These are phyloP conservation scores for Licmophora abbreviata DNA, from an alignment of 108 stramenopile genomes.

Conservation along the genomic window DNA sequence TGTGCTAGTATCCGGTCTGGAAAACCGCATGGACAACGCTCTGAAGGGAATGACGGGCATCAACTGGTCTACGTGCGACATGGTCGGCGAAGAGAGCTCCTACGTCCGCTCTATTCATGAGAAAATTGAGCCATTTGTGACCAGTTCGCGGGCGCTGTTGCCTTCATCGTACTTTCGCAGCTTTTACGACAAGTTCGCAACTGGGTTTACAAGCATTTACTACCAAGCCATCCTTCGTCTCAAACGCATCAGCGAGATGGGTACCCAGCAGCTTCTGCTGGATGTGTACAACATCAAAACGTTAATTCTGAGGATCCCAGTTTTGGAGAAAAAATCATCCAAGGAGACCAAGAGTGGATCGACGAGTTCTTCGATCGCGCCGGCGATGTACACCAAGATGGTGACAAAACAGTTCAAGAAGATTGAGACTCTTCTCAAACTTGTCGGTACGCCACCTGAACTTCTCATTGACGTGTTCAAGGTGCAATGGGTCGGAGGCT, in stretches of 20 bases:
- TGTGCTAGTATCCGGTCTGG: slow-evolving; percentile 84
- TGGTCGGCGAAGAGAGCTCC: slow-evolving; percentile 88
- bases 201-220: slow-evolving; percentile 66
- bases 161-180: slow-evolving; percentile 80
- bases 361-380: slow-evolving; percentile 63
- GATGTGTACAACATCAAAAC: slow-evolving; percentile 96
- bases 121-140: slow-evolving; percentile 73
- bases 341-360: slow-evolving; percentile 24
- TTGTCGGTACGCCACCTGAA: slow-evolving; percentile 86
- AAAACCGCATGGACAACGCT: slow-evolving; percentile 65
- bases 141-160: slow-evolving; percentile 50
- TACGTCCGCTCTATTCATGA: slow-evolving; percentile 85
- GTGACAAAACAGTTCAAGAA: slow-evolving; percentile 88
- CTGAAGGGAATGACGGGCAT: slow-evolving; percentile 64
- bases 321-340: slow-evolving; percentile 39
- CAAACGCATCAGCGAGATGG: slow-evolving; percentile 87
- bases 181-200: slow-evolving; percentile 95
- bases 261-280: slow-evolving; percentile 94
- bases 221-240: slow-evolving; percentile 61
- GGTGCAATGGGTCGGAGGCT: slow-evolving; percentile 84
- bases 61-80: slow-evolving; percentile 80
- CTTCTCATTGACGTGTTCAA: slow-evolving; percentile 88
- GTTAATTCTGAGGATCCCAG: slow-evolving; percentile 83
- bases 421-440: slow-evolving; percentile 94
- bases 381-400: slow-evolving; percentile 91